Evolutionary conservation across 2,329 filamentous ascomycete genomes (phyloP).

Genomic region (Thielaviopsis musarum): DNA sequence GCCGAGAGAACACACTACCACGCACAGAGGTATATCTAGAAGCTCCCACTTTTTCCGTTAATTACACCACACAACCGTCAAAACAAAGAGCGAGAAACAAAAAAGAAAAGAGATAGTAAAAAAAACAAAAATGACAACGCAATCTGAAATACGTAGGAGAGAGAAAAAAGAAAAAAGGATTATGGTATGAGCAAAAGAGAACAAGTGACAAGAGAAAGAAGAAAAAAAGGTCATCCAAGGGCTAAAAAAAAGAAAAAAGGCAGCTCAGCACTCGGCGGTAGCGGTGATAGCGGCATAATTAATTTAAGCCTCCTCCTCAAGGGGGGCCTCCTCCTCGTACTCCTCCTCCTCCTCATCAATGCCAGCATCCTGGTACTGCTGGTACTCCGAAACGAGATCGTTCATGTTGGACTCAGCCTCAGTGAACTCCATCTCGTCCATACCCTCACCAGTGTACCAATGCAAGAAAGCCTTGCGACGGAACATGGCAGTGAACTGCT

Average conservation of each 20-base stretch:
- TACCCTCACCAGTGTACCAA: constrained; percentile 99
- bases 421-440: constrained; percentile 99
- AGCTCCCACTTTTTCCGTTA: constrained; percentile 16
- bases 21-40: constrained; percentile 24
- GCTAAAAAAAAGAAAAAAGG: constrained; percentile 10
- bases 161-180: constrained; percentile 10
- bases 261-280: neutral
- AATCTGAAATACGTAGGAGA: neutral
- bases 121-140: constrained; percentile 4
- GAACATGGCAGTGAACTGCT: constrained; percentile 99
- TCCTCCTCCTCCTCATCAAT: constrained; percentile 96
- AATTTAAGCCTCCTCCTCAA: constrained; percentile 49
- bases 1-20: constrained; percentile 11
- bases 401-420: constrained; percentile 99
- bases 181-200: constrained; percentile 12
- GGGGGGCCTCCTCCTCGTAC: constrained; percentile 70
- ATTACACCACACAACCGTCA: constrained; percentile 15
- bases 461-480: constrained; percentile 99
- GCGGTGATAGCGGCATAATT: constrained; percentile 6
- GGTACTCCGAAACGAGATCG: constrained; percentile 97
- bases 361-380: constrained; percentile 99
- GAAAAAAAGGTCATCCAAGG: constrained; percentile 11
- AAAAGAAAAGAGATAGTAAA: neutral
- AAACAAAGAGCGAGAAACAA: constrained; percentile 14
- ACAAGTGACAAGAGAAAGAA: constrained; percentile 11